Evolutionary conservation across 2,329 filamentous ascomycete genomes (phyloP).

Genomic region (Sarocladium kiliense): DNA sequence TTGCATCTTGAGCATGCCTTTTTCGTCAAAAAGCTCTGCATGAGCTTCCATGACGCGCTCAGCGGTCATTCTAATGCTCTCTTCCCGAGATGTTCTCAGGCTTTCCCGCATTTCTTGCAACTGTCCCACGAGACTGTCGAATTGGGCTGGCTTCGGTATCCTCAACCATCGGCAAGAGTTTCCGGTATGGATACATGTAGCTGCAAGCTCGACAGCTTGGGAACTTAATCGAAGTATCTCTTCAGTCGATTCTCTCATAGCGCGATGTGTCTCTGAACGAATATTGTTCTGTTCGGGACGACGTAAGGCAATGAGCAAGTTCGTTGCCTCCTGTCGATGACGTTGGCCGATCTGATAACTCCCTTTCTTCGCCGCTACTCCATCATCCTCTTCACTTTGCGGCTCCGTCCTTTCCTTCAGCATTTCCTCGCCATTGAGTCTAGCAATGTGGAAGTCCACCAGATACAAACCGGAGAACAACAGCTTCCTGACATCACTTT

Average conservation of each 20-base stretch:
- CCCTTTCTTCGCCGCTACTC: conserved; percentile 10
- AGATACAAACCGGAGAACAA: conserved; percentile 29
- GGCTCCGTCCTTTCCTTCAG: conserved; percentile 16
- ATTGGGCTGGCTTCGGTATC: conserved; percentile 15
- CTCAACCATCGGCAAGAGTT: conserved; percentile 26
- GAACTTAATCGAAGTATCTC: conserved; percentile 20
- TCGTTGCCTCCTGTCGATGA: conserved; percentile 25
- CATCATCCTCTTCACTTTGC: not conserved
- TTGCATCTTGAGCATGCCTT: conserved; percentile 28
- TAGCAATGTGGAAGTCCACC: conserved; percentile 37
- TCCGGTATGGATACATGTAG: conserved; percentile 19
- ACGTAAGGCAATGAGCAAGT: conserved; percentile 30
- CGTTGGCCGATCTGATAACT: conserved; percentile 15
- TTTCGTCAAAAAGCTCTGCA: conserved; percentile 33
- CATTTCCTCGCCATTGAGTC: conserved; percentile 14
- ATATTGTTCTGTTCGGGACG: conserved; percentile 29
- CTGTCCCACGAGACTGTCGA: conserved; percentile 16
- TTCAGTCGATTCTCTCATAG: conserved; percentile 24
- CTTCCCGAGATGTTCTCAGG: conserved; percentile 21
- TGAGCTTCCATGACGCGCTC: conserved; percentile 34
- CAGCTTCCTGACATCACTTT: conserved; percentile 28
- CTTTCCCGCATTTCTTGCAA: conserved; percentile 18
- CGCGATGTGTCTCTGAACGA: conserved; percentile 24
- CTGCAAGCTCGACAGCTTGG: conserved; percentile 17
- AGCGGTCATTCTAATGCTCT: conserved; percentile 28